These are phyloP conservation scores for Apiospora kogelbergensis DNA, from an alignment of 2,329 filamentous ascomycete species.

Conservation along the genomic window DNA sequence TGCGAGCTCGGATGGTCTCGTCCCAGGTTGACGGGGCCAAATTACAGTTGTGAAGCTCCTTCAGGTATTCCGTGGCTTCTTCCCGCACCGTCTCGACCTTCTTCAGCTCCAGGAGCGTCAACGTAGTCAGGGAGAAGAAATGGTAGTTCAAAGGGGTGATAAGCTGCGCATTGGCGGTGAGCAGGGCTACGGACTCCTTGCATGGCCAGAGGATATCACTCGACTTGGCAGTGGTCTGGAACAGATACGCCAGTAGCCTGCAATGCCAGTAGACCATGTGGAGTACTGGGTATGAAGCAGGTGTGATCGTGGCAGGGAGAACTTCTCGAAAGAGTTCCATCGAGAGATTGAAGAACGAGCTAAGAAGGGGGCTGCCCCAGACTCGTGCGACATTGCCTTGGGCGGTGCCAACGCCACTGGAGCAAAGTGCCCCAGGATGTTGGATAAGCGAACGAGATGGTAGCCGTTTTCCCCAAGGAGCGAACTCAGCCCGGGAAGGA, in stretches of 20 bases:
- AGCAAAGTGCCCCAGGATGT: conserved; percentile 57
- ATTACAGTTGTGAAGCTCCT: conserved; percentile 55
- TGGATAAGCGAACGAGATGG: conserved; percentile 61
- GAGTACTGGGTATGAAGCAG: conserved; percentile 52
- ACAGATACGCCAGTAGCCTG: conserved; percentile 62
- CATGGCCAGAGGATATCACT: conserved; percentile 61
- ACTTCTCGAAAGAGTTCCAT: conserved; percentile 67
- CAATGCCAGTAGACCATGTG: conserved; percentile 71
- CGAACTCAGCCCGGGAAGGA: conserved; percentile 57
- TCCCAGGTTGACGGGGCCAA: conserved; percentile 57
- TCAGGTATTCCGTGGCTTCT: conserved; percentile 56
- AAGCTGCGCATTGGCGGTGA: conserved; percentile 54
- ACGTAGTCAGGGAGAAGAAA: conserved; percentile 58
- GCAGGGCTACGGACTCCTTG: conserved; percentile 56
- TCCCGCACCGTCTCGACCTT: conserved; percentile 55
- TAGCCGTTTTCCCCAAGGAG: conserved; percentile 64
- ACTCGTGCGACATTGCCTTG: conserved; percentile 40
- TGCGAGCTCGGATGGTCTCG: conserved; percentile 49
- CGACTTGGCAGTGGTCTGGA: conserved; percentile 55
- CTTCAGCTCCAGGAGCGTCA: conserved; percentile 61
- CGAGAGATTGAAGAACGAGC: conserved; percentile 53
- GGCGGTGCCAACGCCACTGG: conserved; percentile 44
- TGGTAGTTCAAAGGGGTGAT: conserved; percentile 67
- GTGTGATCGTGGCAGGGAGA: conserved; percentile 57
- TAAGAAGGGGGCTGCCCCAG: conserved; percentile 44